A percentile compares a stretch with the other conserved stretches of the same genome.
phyloP scores from a whole-genome alignment of 257 asterid genomes.

The Solanum pennellii region DNA sequence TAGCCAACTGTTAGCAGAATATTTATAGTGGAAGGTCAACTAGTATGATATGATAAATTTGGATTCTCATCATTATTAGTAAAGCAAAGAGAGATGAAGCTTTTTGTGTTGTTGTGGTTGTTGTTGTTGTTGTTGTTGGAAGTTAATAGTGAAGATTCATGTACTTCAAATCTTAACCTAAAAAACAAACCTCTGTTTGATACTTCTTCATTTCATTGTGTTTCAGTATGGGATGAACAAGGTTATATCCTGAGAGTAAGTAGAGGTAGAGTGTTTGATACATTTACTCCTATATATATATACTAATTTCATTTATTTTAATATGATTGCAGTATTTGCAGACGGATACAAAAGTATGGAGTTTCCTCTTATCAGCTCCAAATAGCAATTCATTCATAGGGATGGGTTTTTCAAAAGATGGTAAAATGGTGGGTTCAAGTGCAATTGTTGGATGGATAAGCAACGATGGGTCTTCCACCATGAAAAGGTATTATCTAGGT shows the following conservation, averaged over 20 bases:
- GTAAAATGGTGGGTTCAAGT: conserved; percentile 61
- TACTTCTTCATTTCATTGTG: conserved; percentile 48
- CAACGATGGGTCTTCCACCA: background rate
- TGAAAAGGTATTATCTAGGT: conserved; percentile 37
- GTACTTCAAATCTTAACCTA: conserved; percentile 30
- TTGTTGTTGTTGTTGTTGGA: background rate
- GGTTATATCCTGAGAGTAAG: conserved; percentile 74
- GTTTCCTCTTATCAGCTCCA: conserved; percentile 58
- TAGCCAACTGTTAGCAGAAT: too few species aligned
- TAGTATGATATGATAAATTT: too few species aligned
- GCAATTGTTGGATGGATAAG: conserved; percentile 68
- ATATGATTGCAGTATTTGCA: conserved; percentile 30
- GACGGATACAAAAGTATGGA: conserved; percentile 43
- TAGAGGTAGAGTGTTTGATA: background rate
- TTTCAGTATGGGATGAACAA: conserved; percentile 50
- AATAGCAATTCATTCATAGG: conserved; percentile 36
- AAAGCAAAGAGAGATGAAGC: background rate
- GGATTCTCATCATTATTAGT: background rate
- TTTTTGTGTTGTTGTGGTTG: background rate
- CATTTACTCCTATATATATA: too few species aligned
- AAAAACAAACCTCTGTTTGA: conserved; percentile 32
- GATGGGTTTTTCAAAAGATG: conserved; percentile 61
- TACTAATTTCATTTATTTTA: background rate
- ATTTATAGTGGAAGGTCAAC: too few species aligned
- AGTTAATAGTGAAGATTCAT: conserved; percentile 51